Evolutionary conservation across 2,329 filamentous ascomycete species (phyloP), one percentile per base, ranked within the genome.

Genomic region (Periconia digitata): DNA sequence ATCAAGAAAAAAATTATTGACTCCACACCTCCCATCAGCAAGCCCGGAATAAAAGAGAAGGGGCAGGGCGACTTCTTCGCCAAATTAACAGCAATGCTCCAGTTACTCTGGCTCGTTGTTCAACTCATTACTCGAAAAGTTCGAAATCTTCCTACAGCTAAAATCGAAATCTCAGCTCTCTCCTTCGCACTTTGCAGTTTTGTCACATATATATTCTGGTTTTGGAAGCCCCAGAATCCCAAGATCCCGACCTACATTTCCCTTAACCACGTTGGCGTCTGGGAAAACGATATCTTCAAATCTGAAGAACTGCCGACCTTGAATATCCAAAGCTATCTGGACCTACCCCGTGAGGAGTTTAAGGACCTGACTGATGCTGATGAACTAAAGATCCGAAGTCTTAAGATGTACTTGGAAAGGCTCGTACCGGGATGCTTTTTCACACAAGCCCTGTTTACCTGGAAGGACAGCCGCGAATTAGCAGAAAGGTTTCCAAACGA

Each of bases 201-300:
- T n/a, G n/a, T n/a, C n/a, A n/a, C n/a, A n/a, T n/a, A n/a, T n/a
- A n/a, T n/a, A n/a, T n/a, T 32, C n/a, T 32, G 27, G 27, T 32
- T 8, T 8, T 8, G n/a, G 27, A 32, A 32, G 27, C 27, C 27
- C n/a, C 27, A 32, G 27, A 32, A 32, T 32, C 8, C n/a, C n/a
- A 35, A 46, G n/a, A 47, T 45, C 3, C 54, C 56, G 3, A 46
- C 52, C n/a, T 10, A 13, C 34, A 7, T 22, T 47, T 10, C 6
- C 8, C 15, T 32, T 8, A 32, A 32, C 8, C 27, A n/a, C 27
- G n/a, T n/a, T n/a, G n/a, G n/a, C n/a, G n/a, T n/a, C n/a, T n/a
- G n/a, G n/a, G n/a, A n/a, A n/a, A n/a, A n/a, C n/a, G n/a, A n/a
- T n/a, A n/a, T n/a, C n/a, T n/a, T n/a, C n/a, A n/a, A n/a, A n/a